Base-by-base conservation (phyloP, 2,329 filamentous ascomycete species). In the Dothistroma septosporum region DNA sequence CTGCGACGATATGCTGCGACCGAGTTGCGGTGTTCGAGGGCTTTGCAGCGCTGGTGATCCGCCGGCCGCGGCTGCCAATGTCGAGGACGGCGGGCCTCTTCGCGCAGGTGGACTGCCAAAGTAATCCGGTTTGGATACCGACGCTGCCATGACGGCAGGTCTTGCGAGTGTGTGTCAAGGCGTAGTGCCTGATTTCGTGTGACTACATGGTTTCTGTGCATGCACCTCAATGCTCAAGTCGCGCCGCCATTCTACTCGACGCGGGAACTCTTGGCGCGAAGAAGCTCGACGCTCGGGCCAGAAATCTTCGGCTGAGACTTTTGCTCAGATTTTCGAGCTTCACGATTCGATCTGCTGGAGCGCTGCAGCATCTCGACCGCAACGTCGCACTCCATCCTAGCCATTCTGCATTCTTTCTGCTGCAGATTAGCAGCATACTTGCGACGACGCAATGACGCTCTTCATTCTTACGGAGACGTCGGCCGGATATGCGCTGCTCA, bases 401-500 rank as follows among this genome's bases (percentile, higher is more conserved):
- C 50, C 50, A 59, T 28, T 22, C 24, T 31, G 19, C 32, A 63
- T 59, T 57, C 49, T 49, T 48, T 35, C 54, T 46, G 64, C 64
- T 58, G 63, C 62, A 57, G 54, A 16, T 19, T 57, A 63, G 64
- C 65, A 59, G 55, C 59, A 52, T 21, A 33, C 33, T 41, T 49
- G n/a, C 55, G 57, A 55, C 69, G 72, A 55, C 69, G 72, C 58
- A 58, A 80, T 80, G 78, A 76, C 76, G 53, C 76, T 80, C 76
- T 95, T 96, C 79, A 90, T 97, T 80, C 87, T 97, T 72, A 89
- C 89, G 74, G 92, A 97, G 81, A 97, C 92, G 77, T 91, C 90
- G 79, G 92, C 92, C 71, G 96, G 94, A 77, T 97, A 97, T 82
- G 94, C 92, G 78, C 86, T 99, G 77, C 92, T 99, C 82, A 97